Evolutionary conservation across 176 grass and related monocot species (phyloP), one percentile per base, ranked within the genome.

Genomic region (Elaeis guineensis): DNA sequence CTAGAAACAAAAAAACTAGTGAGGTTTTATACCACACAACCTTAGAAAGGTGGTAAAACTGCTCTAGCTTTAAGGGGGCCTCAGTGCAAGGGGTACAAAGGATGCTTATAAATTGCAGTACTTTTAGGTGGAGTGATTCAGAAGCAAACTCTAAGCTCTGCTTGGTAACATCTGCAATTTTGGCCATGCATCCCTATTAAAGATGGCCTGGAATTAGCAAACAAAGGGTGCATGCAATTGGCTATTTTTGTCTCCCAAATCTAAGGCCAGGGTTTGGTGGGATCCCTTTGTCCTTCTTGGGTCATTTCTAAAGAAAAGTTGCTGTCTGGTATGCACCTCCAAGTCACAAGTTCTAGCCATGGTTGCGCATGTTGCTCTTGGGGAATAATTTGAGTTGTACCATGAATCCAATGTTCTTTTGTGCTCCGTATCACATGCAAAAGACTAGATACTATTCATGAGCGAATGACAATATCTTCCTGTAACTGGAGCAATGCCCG

Each of bases 61-160:
- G 11, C 44, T 29, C n/a, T 0, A 35, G 22, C 24, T 71, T 71
- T 61, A 71, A 50, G 57, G 23, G 69, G 17, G 19, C 19, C 5
- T 30, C 56, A 21, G 23, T 53, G 50, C 0, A 51, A 24, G 24
- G 30, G 54, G 67, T 50, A 69, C 54, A 25, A 49, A 15, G 21
- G 67, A 58, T 58, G 67, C 30, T 44, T 17, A 16, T 58, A 69
- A 25, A 69, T 15, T 69, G 67, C 54, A 58, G 50, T 16, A 2
- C 57, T 52, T 50, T 49, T 22, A 14, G 48, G 51, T 61, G 23
- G 69, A 71, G 69, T 71, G 69, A 19, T 6, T 16, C 24, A 52
- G 69, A 71, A 60, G 69, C 57, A 71, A 71, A 71, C 24, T 12
- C 5, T 56, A 20, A 21, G 4, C 69, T 71, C 57, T 71, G 57